phyloP scores from a whole-genome alignment of 23 red algal genomes.

The Gracilaria domingensis region DNA sequence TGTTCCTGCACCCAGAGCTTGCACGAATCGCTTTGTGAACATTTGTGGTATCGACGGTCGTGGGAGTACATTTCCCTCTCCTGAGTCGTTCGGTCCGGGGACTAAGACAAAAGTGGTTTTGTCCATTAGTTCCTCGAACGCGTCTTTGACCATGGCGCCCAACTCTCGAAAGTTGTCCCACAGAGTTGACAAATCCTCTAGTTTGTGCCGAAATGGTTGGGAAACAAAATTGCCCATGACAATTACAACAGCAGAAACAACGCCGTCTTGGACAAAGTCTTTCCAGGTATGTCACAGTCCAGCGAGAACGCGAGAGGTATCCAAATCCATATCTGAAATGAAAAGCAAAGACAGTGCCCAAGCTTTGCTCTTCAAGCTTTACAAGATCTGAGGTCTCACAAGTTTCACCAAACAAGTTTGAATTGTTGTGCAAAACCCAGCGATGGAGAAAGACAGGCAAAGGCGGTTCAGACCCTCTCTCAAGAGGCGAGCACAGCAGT shows the following conservation, averaged over 20 bases:
- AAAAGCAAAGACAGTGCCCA: conserved; percentile 63
- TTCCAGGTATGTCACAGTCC: conserved; percentile 64
- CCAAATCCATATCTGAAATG: conserved; percentile 75
- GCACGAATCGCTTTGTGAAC: conserved; percentile 55
- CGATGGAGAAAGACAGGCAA: too few relatives aligned
- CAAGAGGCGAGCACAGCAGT: too few relatives aligned
- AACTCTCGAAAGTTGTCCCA: conserved; percentile 61
- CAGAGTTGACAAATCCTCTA: conserved; percentile 60
- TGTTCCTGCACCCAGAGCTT: conserved; percentile 36
- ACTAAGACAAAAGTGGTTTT: conserved; percentile 76
- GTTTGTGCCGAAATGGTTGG: conserved; percentile 54
- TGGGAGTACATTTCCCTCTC: conserved; percentile 62
- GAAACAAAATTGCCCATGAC: conserved; percentile 92
- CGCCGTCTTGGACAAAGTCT: conserved; percentile 49
- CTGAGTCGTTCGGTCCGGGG: conserved; percentile 78
- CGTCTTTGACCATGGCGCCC: conserved; percentile 48
- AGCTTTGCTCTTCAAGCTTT: conserved; percentile 49
- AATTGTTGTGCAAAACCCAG: conserved; percentile 29
- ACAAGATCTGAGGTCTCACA: conserved; percentile 25
- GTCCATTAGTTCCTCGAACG: conserved; percentile 55
- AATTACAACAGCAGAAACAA: conserved; percentile 53
- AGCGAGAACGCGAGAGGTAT: too few relatives aligned
- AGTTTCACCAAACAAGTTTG: conserved; percentile 57
- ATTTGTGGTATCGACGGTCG: conserved; percentile 63
- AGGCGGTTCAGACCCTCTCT: too few relatives aligned